Conservation (phyloP, 257 asterid species). For the Lycium barbarum region DNA sequence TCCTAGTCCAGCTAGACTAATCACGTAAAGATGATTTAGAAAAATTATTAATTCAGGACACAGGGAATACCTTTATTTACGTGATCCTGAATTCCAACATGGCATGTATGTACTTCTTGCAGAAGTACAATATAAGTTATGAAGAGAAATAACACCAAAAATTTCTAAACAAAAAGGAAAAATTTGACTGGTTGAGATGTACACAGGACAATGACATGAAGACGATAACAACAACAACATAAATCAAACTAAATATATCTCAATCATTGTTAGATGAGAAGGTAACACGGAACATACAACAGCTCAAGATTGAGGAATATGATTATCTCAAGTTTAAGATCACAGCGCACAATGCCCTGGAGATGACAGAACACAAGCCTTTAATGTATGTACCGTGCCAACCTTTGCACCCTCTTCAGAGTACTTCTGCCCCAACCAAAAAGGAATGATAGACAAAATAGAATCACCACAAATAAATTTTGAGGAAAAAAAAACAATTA, state of each 20-base stretch:
- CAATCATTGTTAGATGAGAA: too few species aligned
- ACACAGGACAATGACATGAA: background rate
- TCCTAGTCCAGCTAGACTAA: background rate
- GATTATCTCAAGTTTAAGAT: too few species aligned
- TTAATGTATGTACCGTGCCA: too few species aligned
- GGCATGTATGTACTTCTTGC: slow-evolving; percentile 81
- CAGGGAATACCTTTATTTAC: slow-evolving; percentile 55
- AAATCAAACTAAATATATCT: background rate
- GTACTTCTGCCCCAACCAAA: too few species aligned
- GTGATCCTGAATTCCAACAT: slow-evolving; percentile 67
- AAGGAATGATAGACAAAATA: too few species aligned
- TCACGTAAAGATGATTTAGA: slow-evolving; percentile 7
- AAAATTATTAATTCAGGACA: background rate
- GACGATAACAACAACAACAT: background rate
- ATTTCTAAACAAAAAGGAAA: background rate
- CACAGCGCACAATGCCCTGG: too few species aligned
- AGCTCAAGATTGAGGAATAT: too few species aligned
- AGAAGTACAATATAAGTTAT: slow-evolving; percentile 44
- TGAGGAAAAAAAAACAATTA: too few species aligned
- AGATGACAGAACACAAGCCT: too few species aligned
- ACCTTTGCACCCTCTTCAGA: too few species aligned
- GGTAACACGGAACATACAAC: too few species aligned
- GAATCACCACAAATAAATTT: too few species aligned
- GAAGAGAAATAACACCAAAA: slow-evolving; percentile 35
- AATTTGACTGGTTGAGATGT: background rate